Percentiles rank a stretch among this genome's conserved stretches.
phyloP scores from a whole-genome alignment of 192 early-diverging fungal species.

The Linnemannia exigua region DNA sequence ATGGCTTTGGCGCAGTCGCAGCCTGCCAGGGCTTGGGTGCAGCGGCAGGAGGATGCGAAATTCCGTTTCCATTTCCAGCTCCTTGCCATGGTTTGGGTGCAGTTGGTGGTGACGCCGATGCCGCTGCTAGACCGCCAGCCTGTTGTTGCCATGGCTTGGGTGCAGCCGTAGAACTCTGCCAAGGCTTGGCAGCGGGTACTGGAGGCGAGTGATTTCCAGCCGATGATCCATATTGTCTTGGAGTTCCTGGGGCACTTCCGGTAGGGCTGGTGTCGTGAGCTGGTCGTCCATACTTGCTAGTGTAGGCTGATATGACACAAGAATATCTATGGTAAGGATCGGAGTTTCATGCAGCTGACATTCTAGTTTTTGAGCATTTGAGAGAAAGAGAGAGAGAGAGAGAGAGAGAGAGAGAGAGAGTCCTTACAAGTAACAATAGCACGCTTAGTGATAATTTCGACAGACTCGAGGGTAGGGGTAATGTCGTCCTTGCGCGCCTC shows the following conservation, averaged over 20 bases:
- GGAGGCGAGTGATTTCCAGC: constrained; percentile 21
- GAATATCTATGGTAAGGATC: background rate
- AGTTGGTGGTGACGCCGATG: constrained; percentile 13
- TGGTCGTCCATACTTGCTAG: constrained; percentile 45
- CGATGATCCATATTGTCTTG: constrained; percentile 24
- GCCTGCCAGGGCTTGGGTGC: constrained; percentile 29
- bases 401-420: background rate
- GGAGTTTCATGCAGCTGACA: background rate
- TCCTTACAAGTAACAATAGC: constrained; percentile 24
- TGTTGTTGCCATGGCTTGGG: constrained; percentile 33
- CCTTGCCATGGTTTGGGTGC: constrained; percentile 42
- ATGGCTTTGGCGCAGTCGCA: constrained; percentile 31
- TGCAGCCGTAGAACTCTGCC: constrained; percentile 24
- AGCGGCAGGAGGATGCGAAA: background rate
- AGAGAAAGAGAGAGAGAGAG: too few relatives aligned
- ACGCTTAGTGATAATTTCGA: constrained; percentile 49
- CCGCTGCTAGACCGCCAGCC: constrained; percentile 3
- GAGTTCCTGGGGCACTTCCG: constrained; percentile 18
- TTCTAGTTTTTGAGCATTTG: background rate
- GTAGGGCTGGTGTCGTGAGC: constrained; percentile 23
- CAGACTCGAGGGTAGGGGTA: constrained; percentile 37
- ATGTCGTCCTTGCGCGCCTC: constrained; percentile 56
- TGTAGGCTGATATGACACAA: constrained; percentile 21
- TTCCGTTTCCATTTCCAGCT: background rate
- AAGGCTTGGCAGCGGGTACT: constrained; percentile 42